Conservation (phyloP, 495 filamentous ascomycete genomes). For the Penicillium chermesinum region DNA sequence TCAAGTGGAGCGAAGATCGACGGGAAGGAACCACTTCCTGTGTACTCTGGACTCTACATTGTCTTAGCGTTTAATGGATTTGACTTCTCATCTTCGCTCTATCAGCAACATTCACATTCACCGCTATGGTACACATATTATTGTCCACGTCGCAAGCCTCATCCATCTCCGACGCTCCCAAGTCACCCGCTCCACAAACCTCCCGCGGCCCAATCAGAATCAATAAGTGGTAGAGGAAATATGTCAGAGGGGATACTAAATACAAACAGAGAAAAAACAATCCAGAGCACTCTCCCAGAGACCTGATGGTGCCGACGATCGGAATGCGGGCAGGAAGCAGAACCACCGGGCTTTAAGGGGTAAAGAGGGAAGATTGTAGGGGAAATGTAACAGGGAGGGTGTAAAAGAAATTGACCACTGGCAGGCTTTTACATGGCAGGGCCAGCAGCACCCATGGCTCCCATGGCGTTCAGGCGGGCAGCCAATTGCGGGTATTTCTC, state of each 20-base stretch:
- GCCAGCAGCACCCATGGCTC: constrained; percentile 33
- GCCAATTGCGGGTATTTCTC: constrained; percentile 97
- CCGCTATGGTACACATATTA: constrained; percentile 33
- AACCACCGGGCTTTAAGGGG: constrained; percentile 11
- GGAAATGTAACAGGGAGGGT: background rate
- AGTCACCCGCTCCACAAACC: background rate
- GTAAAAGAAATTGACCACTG: background rate
- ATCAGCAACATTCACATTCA: constrained; percentile 18
- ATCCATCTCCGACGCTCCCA: constrained; percentile 1
- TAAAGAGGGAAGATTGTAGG: constrained; percentile 15
- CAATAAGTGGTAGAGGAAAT: constrained; percentile 21
- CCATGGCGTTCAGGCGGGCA: constrained; percentile 73
- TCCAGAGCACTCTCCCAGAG: constrained; percentile 6
- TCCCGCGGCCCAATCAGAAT: constrained; percentile 4
- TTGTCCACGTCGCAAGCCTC: constrained; percentile 12
- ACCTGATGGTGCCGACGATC: constrained; percentile 18
- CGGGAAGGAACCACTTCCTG: background rate
- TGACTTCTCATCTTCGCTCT: background rate
- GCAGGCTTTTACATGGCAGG: constrained; percentile 32
- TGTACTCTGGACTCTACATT: background rate
- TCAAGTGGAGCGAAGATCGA: background rate
- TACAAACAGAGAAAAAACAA: constrained; percentile 32
- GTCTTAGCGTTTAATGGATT: no score
- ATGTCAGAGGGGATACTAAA: constrained; percentile 29
- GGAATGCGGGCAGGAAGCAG: constrained; percentile 14